Conservation (phyloP, 441 rosid species). For the Eruca vesicaria region DNA sequence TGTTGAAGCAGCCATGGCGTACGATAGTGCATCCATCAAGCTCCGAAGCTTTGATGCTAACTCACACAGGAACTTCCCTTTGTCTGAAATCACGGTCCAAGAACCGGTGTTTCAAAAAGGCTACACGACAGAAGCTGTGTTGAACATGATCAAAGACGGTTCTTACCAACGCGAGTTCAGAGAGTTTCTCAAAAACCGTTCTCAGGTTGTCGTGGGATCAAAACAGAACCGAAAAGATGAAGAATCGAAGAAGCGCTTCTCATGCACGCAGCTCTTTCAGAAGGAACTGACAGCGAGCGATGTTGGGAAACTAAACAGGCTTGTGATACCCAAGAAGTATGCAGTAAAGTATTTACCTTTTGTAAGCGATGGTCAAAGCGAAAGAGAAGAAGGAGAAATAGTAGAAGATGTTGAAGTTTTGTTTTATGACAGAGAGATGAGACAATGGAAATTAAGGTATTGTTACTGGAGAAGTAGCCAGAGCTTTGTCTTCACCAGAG, state of each 20-base stretch:
- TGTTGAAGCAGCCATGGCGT: constrained; percentile 51
- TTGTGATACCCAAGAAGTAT: too few relatives aligned
- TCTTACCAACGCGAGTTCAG: too few relatives aligned
- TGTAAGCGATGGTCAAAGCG: not conserved
- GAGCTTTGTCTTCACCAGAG: too few relatives aligned
- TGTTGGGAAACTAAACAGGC: too few relatives aligned
- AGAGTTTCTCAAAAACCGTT: not conserved
- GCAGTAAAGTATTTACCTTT: not conserved
- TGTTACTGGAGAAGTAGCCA: too few relatives aligned
- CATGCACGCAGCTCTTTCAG: too few relatives aligned
- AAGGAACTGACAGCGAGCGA: too few relatives aligned
- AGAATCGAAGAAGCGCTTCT: not conserved
- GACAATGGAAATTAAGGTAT: not conserved
- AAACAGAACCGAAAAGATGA: not conserved
- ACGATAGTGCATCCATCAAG: constrained; percentile 47
- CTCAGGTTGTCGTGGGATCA: not conserved
- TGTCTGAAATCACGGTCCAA: not conserved
- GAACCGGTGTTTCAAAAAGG: too few relatives aligned
- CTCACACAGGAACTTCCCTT: not conserved
- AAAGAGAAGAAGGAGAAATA: not conserved
- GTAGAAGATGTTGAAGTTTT: not conserved
- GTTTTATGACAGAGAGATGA: not conserved
- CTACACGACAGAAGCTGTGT: too few relatives aligned
- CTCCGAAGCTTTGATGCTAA: too few relatives aligned
- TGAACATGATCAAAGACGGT: too few relatives aligned